Base-by-base conservation (phyloP, 2,329 filamentous ascomycete genomes). In the Botryotinia narcissicola region DNA sequence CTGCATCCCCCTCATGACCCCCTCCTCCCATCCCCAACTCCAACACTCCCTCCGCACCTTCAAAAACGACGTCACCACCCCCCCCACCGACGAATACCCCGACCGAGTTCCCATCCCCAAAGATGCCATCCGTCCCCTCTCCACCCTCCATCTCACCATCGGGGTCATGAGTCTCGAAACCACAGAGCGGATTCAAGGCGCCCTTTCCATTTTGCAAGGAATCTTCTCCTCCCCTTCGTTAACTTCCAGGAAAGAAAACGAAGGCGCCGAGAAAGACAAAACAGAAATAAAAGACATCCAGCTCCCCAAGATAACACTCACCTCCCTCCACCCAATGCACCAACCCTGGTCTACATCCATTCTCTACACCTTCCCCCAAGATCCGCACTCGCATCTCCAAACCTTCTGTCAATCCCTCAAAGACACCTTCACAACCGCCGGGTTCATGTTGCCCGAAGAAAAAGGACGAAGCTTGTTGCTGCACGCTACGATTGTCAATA, bases 401-500 rank as follows among this genome's bases (percentile, higher is more conserved):
- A 78, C 80, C 1, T 91, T 94, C 79, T 91, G 89, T 76, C 82
- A 87, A 76, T 80, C 80, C n/a, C 79, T 94, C 22, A 84, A 86
- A 74, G 79, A 82, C 0, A 76, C 78, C 1, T 94, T 95, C 77
- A 83, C 82, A 29, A 83, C 87, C 2, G 83, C 84, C 0, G 89
- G 85, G 1, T 81, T 92, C 16, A 83, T 94, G 79, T 80, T 85
- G 0, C 83, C 84, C 1, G 90, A 93, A 40, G 82, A 29, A 22
- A 16, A n/a, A 14, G 18, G 84, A 20, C 84, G 93, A 72, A 87
- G 89, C 10, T 81, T 98, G 75, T 86, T 93, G 32, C 83, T 98
- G 70, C 95, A 98, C 80, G 94, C 93, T 29, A 98, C 95, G 0
- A 84, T 98, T 6, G 83, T 96, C 69, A 97, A 98, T 81, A 97